Conservation (phyloP, 331 rosid species). For the Cydonia oblonga region DNA sequence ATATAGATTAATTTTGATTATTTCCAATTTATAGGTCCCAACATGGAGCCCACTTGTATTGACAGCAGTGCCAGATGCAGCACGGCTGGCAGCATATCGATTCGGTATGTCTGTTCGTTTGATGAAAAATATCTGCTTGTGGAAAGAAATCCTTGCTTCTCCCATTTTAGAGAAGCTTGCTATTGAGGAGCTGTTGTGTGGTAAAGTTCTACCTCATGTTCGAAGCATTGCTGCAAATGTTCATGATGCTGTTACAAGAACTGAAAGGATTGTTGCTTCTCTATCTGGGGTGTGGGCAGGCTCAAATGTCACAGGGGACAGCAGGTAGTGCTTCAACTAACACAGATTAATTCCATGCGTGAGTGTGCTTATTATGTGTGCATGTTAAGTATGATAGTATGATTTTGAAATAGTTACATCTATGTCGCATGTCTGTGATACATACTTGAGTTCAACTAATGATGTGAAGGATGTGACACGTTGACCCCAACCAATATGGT, state of each 20-base stretch:
- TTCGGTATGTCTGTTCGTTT: conserved; percentile 83
- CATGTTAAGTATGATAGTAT: neutral
- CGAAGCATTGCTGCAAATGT: conserved; percentile 65
- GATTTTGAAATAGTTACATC: neutral
- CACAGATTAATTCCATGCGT: neutral
- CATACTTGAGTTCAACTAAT: neutral
- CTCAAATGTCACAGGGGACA: conserved; percentile 48
- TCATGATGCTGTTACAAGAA: conserved; percentile 80
- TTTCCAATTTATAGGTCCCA: conserved; percentile 52
- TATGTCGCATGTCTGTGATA: neutral
- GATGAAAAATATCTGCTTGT: conserved; percentile 74
- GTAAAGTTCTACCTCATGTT: conserved; percentile 79
- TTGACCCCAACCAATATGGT: neutral
- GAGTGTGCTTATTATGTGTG: neutral
- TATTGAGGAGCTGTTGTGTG: conserved; percentile 74
- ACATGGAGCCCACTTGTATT: conserved; percentile 72
- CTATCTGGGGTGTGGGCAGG: conserved; percentile 87
- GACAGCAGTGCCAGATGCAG: conserved; percentile 80
- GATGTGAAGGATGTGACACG: neutral
- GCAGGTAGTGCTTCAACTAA: conserved; percentile 30
- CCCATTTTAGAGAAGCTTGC: conserved; percentile 80
- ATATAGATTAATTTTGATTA: conserved; percentile 4
- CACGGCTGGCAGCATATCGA: conserved; percentile 80
- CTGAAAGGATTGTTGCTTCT: conserved; percentile 75
- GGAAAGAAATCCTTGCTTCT: conserved; percentile 79